Base-by-base conservation (phyloP, 495 filamentous ascomycete genomes). In the Cudoniella acicularis region DNA sequence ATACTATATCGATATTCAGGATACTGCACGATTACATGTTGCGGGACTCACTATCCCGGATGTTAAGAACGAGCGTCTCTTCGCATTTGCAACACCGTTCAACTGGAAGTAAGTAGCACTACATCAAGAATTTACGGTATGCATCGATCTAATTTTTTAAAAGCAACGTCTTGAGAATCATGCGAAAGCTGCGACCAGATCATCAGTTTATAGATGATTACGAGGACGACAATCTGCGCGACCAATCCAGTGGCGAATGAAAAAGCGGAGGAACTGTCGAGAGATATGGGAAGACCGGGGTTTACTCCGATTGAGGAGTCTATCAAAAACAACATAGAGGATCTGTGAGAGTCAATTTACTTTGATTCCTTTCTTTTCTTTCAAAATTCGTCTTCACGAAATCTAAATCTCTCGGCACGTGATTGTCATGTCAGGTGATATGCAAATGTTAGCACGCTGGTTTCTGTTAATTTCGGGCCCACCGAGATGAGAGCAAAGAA, bases 1-100 rank as follows among this genome's bases (percentile, higher is more conserved):
- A 60, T 74, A 64, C 48, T 75, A 65, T 53, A 68, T 84, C 36
- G 68, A 84, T 56, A 77, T 83, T 2, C 63, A 70, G 27, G 82
- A 87, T 54, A 66, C 60, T 3, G 81, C 78, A 0, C 66, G 67
- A 0, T 65, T 84, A 1, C 75, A 79, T 56, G 67, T 82, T 1
- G 71, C 75, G 3, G 80, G 70, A 1, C 64, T 82, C n/a, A 65
- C 80, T 1, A 65, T 78, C 36, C 67, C 69, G 0, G 59, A 62
- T 1, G 71, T 79, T 4, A 63, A 72, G 26, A 70, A 72, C 2
- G 70, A 79, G 63, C 70, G 80, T 0, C 67, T 84, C 25, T 77
- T 82, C 60, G 78, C 70, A 2, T 79, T 54, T 30, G 60, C 60
- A 30, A 36, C 30, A 10, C 60, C 60, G 8, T 63, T 46, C 18